phyloP scores from a whole-genome alignment of 139 green algal genomes.

The Tetraselmis chui region DNA sequence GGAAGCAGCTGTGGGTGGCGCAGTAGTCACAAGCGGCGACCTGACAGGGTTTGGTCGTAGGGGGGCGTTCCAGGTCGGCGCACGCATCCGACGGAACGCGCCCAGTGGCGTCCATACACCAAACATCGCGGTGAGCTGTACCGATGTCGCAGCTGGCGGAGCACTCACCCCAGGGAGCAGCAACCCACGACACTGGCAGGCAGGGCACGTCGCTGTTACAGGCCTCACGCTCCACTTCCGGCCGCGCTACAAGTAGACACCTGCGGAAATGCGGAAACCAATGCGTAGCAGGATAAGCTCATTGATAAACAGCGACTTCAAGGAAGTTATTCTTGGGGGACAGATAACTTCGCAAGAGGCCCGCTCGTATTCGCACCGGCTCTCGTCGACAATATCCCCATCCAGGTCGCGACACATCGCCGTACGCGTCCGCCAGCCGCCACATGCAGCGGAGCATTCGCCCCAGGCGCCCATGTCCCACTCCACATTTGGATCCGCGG shows the following conservation, averaged over 20 bases:
- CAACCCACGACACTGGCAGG: background rate
- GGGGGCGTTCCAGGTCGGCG: background rate
- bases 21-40: background rate
- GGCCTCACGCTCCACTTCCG: background rate
- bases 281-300: background rate
- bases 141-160: background rate
- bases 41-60: background rate
- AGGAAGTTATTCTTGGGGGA: background rate
- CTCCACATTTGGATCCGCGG: too few relatives aligned
- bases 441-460: background rate
- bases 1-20: background rate
- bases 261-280: background rate
- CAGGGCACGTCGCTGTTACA: background rate
- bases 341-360: background rate
- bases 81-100: background rate
- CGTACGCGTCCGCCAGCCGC: background rate
- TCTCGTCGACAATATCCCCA: background rate
- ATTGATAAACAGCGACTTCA: background rate
- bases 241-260: background rate
- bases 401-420: background rate
- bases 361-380: background rate
- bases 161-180: background rate
- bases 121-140: background rate
- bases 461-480: background rate
- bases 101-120: background rate